Evolutionary conservation across 768 basidiomycete genomes (phyloP), one percentile per base, ranked within the genome.

Genomic region (Boletus tomentosulus): DNA sequence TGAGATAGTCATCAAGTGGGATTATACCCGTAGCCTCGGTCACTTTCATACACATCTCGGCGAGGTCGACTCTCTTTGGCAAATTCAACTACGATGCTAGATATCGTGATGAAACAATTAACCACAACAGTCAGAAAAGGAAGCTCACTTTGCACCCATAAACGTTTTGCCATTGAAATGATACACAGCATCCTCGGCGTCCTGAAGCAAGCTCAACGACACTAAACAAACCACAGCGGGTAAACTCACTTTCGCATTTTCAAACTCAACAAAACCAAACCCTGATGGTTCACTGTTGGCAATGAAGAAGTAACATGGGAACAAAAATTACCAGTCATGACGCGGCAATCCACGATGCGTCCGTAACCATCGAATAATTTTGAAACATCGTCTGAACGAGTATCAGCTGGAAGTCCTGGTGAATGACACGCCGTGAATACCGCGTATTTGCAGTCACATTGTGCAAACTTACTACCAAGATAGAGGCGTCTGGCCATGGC

Each of bases 211-310:
- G 42, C 6, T 63, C 56, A 57, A 47, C n/a, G 10, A 39, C 24
- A 19, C 30, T n/a, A 64, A 50, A 46, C 48, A 42, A 35, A 43
- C 27, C 4, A 34, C 46, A 30, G 27, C 10, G 27, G 34, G 45
- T 19, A 30, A 47, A 45, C 35, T 25, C 39, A 83, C 93, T 74
- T 88, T 85, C 19, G 87, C 70, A 63, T 77, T 89, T 69, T 96
- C 96, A 65, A 97, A 98, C 71, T 98, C 96, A 61, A 98, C 85
- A 69, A 99, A 99, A 52, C 94, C 97, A 64, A 97, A 99, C 11
- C 92, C 92, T 92, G 56, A 39, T 33, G 39, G 3, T 45, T 57
- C 52, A 53, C 46, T 59, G 59, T 72, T 54, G 68, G 59, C 19
- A 7, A 19, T 6, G 13, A 42, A 19, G 35, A 10, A 24, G 9